A percentile compares a stretch with the other conserved stretches of the same genome.
Conservation (phyloP, 306 rosid genomes). For the Alnus glutinosa region DNA sequence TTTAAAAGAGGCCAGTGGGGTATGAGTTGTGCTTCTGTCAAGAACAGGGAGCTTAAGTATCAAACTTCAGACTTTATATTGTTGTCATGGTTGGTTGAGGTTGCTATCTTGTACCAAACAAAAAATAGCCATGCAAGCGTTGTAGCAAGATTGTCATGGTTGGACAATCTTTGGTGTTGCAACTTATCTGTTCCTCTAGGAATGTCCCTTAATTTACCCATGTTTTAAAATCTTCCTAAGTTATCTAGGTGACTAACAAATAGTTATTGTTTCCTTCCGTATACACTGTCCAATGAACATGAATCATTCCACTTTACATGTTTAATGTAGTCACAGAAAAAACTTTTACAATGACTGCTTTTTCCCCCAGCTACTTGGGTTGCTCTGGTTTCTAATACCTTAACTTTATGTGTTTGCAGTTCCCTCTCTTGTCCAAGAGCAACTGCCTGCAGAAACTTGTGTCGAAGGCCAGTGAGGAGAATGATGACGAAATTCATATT, state of each 20-base stretch:
- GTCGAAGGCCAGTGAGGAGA: constrained; percentile 61
- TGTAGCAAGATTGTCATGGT: no score
- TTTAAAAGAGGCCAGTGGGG: not conserved
- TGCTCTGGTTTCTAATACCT: not conserved
- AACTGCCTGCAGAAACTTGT: constrained; percentile 65
- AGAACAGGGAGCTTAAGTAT: not conserved
- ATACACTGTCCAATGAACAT: not conserved
- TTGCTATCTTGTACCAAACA: not conserved
- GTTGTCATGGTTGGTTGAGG: not conserved
- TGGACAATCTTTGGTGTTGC: not conserved
- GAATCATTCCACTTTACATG: not conserved
- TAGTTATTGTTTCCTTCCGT: not conserved
- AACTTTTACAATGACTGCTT: not conserved
- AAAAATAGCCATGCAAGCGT: not conserved
- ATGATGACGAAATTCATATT: constrained; percentile 63
- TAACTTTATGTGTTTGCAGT: constrained; percentile 47
- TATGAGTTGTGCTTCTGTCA: not conserved
- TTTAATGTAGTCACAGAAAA: not conserved
- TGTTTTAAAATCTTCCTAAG: not conserved
- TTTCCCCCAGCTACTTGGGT: constrained; percentile 7
- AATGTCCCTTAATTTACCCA: not conserved
- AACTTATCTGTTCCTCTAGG: not conserved
- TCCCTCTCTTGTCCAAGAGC: constrained; percentile 92
- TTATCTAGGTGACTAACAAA: not conserved
- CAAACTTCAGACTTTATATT: not conserved